Base-by-base conservation (phyloP, 2,329 filamentous ascomycete species). In the Trichoderma sp. region DNA sequence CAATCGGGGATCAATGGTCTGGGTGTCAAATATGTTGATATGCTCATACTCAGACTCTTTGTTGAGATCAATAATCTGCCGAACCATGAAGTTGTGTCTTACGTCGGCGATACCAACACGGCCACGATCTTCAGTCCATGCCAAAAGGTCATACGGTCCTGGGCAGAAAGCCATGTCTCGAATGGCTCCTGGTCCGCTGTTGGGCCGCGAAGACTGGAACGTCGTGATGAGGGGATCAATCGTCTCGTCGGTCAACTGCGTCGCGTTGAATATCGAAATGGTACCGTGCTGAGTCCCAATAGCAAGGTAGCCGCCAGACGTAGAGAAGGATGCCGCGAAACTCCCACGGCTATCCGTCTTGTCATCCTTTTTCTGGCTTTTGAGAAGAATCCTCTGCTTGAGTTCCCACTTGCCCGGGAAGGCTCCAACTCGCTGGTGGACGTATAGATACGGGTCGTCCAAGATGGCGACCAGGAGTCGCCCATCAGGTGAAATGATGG, bases 101-200 rank as follows among this genome's bases (percentile, higher is more conserved):
- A 93, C 82, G 80, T 96, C 93, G 6, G 91, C 91, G 50, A 95
- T 85, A 47, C 92, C 93, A 17, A 95, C 85, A 70, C 90, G 86
- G 4, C 91, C 92, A 74, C 93, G 91, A 76, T 97, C 93, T 81
- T 99, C 96, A 9, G 94, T 93, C 95, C 96, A 98, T 7, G 97
- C 92, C 53, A 99, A 84, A 20, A 99, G 88, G 78, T 98, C 95
- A 85, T 92, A 95, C 0, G 95, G 93, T 1, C 93, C 92, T 0
- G 95, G 95, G 5, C 93, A 94, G 79, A 99, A 99, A 1, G 92
- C 88, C 92, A 98, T 97, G 73, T 94, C 93, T 73, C 96, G 89
- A 68, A 98, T 90, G 36, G 95, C 94, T 57, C 95, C 95, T 23
- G 88, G 86, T 26, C 89, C 87, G n/a, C 85, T 86, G 72, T 88